Percentiles rank a stretch among this genome's conserved stretches.
These are phyloP conservation scores for Wickerhamomyces xylosicus DNA, from an alignment of 805 yeast genomes.

Conservation along the genomic window DNA sequence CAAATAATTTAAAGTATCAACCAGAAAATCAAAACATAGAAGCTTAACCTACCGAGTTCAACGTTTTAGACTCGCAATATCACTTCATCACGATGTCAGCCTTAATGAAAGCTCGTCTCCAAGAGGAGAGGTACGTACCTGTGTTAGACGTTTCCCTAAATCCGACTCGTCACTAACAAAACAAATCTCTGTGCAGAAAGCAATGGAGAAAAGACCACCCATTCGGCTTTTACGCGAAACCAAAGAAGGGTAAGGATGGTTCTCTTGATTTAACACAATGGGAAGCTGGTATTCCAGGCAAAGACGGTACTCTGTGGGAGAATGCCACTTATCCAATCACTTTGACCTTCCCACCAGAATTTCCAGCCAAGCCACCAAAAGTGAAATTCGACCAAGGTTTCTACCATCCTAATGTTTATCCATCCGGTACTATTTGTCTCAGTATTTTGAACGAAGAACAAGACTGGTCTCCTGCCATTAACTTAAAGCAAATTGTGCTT, in stretches of 20 bases:
- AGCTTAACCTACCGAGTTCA: no score
- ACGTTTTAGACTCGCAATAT: no score
- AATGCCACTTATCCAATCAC: slow-evolving; percentile 84
- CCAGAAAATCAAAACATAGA: no score
- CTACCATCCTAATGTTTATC: slow-evolving; percentile 96
- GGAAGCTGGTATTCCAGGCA: slow-evolving; percentile 97
- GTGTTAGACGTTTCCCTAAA: no score
- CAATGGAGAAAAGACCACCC: slow-evolving; percentile 99
- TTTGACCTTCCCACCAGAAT: slow-evolving; percentile 77
- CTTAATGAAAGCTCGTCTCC: slow-evolving; percentile 46
- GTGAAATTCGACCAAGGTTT: slow-evolving; percentile 83
- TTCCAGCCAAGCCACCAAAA: slow-evolving; percentile 95
- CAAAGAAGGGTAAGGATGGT: slow-evolving; percentile 72
- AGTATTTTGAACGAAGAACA: slow-evolving; percentile 89
- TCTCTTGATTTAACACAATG: slow-evolving; percentile 75
- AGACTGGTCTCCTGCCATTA: slow-evolving; percentile 97
- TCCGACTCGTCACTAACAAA: slow-evolving; percentile 1
- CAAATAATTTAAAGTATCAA: no score
- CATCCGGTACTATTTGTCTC: slow-evolving; percentile 93
- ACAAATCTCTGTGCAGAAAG: slow-evolving; percentile 40
- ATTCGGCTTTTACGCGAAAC: slow-evolving; percentile 93
- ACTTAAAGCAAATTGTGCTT: slow-evolving; percentile 76
- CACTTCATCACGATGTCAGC: slow-evolving; percentile 7
- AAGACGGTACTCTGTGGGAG: slow-evolving; percentile 76
- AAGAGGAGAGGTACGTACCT: slow-evolving; percentile 61